These are phyloP conservation scores for Xanthoconium stramineum DNA, from an alignment of 768 basidiomycete species.

Conservation along the genomic window DNA sequence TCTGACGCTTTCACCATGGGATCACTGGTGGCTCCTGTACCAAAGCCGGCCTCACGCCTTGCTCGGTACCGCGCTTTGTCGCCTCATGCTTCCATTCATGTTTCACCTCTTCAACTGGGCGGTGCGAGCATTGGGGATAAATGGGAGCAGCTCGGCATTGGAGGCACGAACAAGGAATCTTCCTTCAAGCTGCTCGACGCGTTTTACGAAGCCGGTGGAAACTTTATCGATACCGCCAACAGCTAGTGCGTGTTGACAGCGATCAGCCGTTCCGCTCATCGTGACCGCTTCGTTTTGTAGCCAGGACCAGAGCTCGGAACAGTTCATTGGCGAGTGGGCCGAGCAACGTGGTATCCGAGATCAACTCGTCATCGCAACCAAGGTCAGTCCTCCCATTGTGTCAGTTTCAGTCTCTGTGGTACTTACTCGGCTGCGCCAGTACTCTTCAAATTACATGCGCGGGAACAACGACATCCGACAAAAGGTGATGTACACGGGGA, in stretches of 20 bases:
- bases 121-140: conserved; percentile 43
- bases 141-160: conserved; percentile 33
- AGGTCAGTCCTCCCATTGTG: conserved; percentile 9
- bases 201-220: conserved; percentile 38
- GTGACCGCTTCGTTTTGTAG: conserved; percentile 16
- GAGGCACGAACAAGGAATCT: conserved; percentile 39
- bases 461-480: conserved; percentile 14
- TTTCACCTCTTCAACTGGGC: conserved; percentile 43
- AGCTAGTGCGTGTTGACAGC: conserved; percentile 31
- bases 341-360: conserved; percentile 41
- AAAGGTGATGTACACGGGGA: conserved; percentile 34
- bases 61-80: conserved; percentile 35
- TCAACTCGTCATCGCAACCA: conserved; percentile 49
- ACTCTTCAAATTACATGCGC: conserved; percentile 15
- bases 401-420: no score
- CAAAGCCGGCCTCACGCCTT: conserved; percentile 27
- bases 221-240: conserved; percentile 50
- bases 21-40: not conserved
- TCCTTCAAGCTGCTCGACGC: conserved; percentile 43
- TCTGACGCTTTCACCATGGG: no score
- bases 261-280: not conserved
- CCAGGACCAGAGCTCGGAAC: conserved; percentile 56
- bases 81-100: conserved; percentile 36
- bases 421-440: conserved; percentile 16
- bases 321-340: conserved; percentile 51